These are phyloP conservation scores for Pouteria campechiana DNA, from an alignment of 179 eudicot genomes.

Conservation along the genomic window DNA sequence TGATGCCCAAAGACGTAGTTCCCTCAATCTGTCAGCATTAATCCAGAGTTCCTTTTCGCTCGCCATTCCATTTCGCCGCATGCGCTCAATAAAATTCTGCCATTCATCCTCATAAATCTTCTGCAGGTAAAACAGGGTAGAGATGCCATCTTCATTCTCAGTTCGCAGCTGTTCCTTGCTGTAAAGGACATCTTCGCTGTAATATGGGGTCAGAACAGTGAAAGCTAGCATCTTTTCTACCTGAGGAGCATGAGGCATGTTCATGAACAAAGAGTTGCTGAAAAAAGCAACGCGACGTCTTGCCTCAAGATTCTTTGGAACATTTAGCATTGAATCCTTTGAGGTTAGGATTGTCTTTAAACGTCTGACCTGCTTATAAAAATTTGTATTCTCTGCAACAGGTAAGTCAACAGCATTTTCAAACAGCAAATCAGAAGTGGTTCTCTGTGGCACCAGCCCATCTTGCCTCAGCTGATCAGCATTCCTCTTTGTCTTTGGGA, in stretches of 20 bases:
- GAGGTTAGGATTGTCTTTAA: slow-evolving; percentile 74
- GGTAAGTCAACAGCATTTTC: slow-evolving; percentile 79
- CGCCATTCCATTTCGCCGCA: slow-evolving; percentile 62
- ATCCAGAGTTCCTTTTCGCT: slow-evolving; percentile 50
- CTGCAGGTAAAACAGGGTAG: slow-evolving; percentile 79
- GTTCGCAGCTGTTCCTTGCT: slow-evolving; percentile 74
- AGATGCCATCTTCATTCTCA: slow-evolving; percentile 90
- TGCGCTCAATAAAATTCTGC: slow-evolving; percentile 71
- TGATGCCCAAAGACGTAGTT: slow-evolving; percentile 88
- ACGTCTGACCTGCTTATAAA: slow-evolving; percentile 74
- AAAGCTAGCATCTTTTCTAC: slow-evolving; percentile 94
- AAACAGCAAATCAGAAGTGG: slow-evolving; percentile 49
- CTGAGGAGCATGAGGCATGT: slow-evolving; percentile 94
- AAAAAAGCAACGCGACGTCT: slow-evolving; percentile 88
- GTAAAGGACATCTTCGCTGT: slow-evolving; percentile 80
- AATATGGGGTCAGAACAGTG: slow-evolving; percentile 90
- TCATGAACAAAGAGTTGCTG: slow-evolving; percentile 93
- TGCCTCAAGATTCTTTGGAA: slow-evolving; percentile 83
- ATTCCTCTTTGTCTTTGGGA: slow-evolving; percentile 43
- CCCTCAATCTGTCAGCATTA: slow-evolving; percentile 38
- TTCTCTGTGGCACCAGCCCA: slow-evolving; percentile 59
- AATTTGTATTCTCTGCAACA: slow-evolving; percentile 34
- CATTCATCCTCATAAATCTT: slow-evolving; percentile 86
- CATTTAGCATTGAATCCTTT: slow-evolving; percentile 75
- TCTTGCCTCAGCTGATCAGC: slow-evolving; percentile 60